These are phyloP conservation scores for Acaromyces ingoldii DNA, from an alignment of 1,284 basidiomycete genomes.

Conservation along the genomic window DNA sequence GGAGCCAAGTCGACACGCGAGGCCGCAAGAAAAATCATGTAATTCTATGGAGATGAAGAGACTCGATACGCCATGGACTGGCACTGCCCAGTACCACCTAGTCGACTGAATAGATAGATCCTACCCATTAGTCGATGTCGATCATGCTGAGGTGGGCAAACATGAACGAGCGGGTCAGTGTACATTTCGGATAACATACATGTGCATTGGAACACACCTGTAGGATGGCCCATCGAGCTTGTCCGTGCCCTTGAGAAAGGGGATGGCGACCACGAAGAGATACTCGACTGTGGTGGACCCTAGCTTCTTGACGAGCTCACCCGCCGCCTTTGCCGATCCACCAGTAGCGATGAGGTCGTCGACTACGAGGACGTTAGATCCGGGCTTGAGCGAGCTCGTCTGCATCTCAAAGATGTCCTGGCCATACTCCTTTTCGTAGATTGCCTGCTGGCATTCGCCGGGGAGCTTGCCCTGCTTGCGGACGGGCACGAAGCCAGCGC, in stretches of 20 bases:
- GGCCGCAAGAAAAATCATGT: constrained; percentile 1
- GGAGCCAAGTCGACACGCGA: constrained; percentile 1
- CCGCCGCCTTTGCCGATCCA: constrained; percentile 89
- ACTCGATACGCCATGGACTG: too few species aligned
- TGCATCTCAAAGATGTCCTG: constrained; percentile 96
- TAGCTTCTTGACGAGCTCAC: constrained; percentile 75
- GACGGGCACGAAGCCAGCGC: constrained; percentile 93
- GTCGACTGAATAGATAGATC: too few species aligned
- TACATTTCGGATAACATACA: neutral
- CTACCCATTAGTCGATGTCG: too few species aligned
- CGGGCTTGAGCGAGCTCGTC: constrained; percentile 68
- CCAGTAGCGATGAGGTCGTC: constrained; percentile 97
- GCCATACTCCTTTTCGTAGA: constrained; percentile 93
- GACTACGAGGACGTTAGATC: constrained; percentile 79
- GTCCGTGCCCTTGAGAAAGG: constrained; percentile 72
- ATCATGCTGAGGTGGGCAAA: too few species aligned
- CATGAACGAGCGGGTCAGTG: too few species aligned
- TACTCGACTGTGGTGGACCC: constrained; percentile 85
- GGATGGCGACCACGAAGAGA: constrained; percentile 85
- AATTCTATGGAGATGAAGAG: too few species aligned
- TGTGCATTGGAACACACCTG: constrained; percentile 26
- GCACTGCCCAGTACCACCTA: too few species aligned
- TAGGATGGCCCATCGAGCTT: constrained; percentile 78
- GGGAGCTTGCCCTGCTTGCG: constrained; percentile 92
- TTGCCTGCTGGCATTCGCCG: constrained; percentile 70